Evolutionary conservation across 2,329 filamentous ascomycete genomes (phyloP).

Genomic region (Pestalotiopsis sp.): DNA sequence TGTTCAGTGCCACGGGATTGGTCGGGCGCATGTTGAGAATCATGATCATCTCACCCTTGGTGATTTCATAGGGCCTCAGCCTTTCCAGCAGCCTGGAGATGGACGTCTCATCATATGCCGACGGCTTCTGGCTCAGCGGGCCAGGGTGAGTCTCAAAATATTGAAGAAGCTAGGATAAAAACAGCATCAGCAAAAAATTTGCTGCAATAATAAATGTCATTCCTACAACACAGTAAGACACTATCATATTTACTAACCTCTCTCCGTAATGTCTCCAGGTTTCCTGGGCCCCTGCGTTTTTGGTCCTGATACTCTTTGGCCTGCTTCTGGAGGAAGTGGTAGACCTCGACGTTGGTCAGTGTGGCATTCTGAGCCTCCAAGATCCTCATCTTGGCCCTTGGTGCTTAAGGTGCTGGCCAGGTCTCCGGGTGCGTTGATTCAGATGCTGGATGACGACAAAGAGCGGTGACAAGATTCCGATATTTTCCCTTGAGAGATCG

Average conservation of each 20-base stretch:
- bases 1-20: slow-evolving; percentile 60
- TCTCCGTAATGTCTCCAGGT: slow-evolving; percentile 63
- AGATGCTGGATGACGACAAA: neutral
- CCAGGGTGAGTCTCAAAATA: slow-evolving; percentile 60
- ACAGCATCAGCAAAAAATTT: slow-evolving; percentile 12
- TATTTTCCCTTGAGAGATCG: neutral
- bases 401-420: neutral
- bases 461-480: slow-evolving; percentile 9
- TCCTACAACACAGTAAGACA: neutral
- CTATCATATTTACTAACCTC: slow-evolving; percentile 53
- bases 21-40: slow-evolving; percentile 67
- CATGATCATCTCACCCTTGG: slow-evolving; percentile 71
- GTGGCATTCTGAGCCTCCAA: slow-evolving; percentile 71
- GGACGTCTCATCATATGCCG: slow-evolving; percentile 54
- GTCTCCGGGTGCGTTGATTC: neutral
- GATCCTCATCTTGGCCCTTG: slow-evolving; percentile 61
- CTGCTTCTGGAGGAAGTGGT: slow-evolving; percentile 64
- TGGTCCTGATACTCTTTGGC: slow-evolving; percentile 52
- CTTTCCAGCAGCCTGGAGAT: slow-evolving; percentile 57
- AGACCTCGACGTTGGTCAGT: slow-evolving; percentile 75
- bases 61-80: slow-evolving; percentile 60
- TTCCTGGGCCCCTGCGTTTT: slow-evolving; percentile 56
- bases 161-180: slow-evolving; percentile 53
- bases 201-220: neutral
- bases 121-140: slow-evolving; percentile 58